Evolutionary conservation across 2,329 filamentous ascomycete species (phyloP).

Genomic region (Saccharata proteae): DNA sequence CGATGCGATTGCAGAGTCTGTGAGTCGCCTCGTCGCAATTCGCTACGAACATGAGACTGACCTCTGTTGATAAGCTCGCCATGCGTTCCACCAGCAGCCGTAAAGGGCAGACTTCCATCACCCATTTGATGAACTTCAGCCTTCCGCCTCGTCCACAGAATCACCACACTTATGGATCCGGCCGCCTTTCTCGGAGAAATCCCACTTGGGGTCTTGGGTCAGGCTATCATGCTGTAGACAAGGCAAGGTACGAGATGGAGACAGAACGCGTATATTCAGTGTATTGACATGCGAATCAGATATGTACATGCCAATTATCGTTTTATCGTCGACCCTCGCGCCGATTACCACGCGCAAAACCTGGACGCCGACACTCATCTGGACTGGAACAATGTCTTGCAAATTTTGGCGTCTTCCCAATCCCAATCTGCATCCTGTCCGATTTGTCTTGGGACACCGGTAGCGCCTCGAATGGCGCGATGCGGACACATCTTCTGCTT

Average conservation of each 20-base stretch:
- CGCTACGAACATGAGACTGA: not conserved
- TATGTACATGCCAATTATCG: slow-evolving; percentile 95
- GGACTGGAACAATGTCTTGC: slow-evolving; percentile 82
- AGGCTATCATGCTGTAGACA: slow-evolving; percentile 81
- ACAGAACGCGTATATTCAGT: slow-evolving; percentile 1
- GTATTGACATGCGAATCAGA: slow-evolving; percentile 29
- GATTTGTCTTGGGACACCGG: slow-evolving; percentile 85
- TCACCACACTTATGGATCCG: slow-evolving; percentile 40
- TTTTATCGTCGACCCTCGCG: slow-evolving; percentile 79
- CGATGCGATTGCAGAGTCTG: slow-evolving; percentile 73
- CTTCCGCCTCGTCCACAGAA: slow-evolving; percentile 61
- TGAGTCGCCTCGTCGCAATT: slow-evolving; percentile 33
- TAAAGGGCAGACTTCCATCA: slow-evolving; percentile 92
- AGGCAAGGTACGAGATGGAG: slow-evolving; percentile 56
- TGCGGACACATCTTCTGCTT: slow-evolving; percentile 97
- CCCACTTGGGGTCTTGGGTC: slow-evolving; percentile 77
- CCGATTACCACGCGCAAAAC: slow-evolving; percentile 68
- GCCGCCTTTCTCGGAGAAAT: slow-evolving; percentile 45
- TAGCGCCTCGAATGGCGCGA: slow-evolving; percentile 90
- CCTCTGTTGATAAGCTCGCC: slow-evolving; percentile 34
- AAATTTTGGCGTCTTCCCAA: slow-evolving; percentile 80
- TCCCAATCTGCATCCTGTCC: slow-evolving; percentile 84
- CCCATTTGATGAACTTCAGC: slow-evolving; percentile 87
- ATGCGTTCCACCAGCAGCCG: slow-evolving; percentile 56
- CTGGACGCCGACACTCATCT: slow-evolving; percentile 78